Conservation (phyloP, 768 basidiomycete species). For the Heimioporus sp. region DNA sequence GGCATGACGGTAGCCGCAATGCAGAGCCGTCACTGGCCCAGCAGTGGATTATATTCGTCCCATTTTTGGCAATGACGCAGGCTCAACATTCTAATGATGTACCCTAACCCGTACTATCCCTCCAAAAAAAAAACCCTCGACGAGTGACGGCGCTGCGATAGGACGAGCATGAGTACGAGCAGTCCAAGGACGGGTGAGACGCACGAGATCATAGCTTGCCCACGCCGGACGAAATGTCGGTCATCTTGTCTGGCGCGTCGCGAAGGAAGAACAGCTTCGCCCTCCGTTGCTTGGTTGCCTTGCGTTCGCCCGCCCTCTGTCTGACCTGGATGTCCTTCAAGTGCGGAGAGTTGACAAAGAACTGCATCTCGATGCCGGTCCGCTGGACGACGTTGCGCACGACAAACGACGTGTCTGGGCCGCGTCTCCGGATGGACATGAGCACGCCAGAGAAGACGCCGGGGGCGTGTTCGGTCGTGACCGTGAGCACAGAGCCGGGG, state of each 20-base stretch:
- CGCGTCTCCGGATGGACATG: slow-evolving; percentile 77
- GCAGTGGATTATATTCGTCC: slow-evolving; percentile 14
- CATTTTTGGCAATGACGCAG: slow-evolving; percentile 12
- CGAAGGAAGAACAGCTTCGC: slow-evolving; percentile 84
- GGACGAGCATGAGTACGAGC: slow-evolving; percentile 1
- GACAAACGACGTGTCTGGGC: slow-evolving; percentile 83
- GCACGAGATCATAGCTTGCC: slow-evolving; percentile 21
- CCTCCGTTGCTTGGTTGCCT: slow-evolving; percentile 57
- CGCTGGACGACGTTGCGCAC: slow-evolving; percentile 89
- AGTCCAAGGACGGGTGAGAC: slow-evolving; percentile 1
- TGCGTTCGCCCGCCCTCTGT: slow-evolving; percentile 48
- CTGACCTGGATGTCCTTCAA: slow-evolving; percentile 85
- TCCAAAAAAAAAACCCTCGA: background rate
- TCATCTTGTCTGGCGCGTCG: slow-evolving; percentile 85
- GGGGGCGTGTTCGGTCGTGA: slow-evolving; percentile 74
- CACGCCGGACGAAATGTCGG: slow-evolving; percentile 55
- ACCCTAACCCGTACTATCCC: slow-evolving; percentile 2
- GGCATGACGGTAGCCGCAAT: slow-evolving; percentile 36
- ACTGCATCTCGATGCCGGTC: slow-evolving; percentile 91
- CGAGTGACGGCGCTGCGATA: slow-evolving; percentile 2
- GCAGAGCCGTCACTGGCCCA: slow-evolving; percentile 8
- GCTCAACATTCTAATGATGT: slow-evolving; percentile 1
- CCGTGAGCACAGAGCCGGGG: slow-evolving; percentile 85
- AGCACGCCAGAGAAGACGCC: slow-evolving; percentile 88
- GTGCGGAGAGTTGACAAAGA: slow-evolving; percentile 83